phyloP scores from a whole-genome alignment of 805 yeast genomes.

The Pichia insulana region DNA sequence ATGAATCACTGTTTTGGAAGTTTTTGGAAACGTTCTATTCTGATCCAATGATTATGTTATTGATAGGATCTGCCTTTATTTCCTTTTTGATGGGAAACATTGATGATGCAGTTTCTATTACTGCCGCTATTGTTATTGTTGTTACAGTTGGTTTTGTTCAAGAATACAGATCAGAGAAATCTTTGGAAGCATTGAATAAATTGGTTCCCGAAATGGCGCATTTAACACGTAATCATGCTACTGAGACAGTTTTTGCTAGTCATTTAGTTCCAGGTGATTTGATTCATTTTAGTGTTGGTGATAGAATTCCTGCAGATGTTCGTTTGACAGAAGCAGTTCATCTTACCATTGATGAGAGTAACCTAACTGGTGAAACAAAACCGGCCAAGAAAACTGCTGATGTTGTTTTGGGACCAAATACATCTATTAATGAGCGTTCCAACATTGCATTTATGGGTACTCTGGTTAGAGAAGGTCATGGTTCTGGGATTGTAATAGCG shows the following conservation, averaged over 20 bases:
- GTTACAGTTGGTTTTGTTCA: conserved; percentile 97
- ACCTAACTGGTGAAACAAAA: conserved; percentile 88
- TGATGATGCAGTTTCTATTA: conserved; percentile 91
- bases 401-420: conserved; percentile 26
- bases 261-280: conserved; percentile 93
- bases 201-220: conserved; percentile 97
- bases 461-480: conserved; percentile 91
- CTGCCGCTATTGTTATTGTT: conserved; percentile 85
- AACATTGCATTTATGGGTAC: conserved; percentile 96
- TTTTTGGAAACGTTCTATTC: conserved; percentile 76
- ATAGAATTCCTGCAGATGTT: conserved; percentile 92
- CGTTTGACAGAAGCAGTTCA: conserved; percentile 74
- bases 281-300: conserved; percentile 86
- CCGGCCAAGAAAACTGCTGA: conserved; percentile 67
- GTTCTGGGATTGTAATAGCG: conserved; percentile 85
- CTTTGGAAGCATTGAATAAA: conserved; percentile 84
- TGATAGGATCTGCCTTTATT: conserved; percentile 83
- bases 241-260: conserved; percentile 77
- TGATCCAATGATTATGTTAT: conserved; percentile 80
- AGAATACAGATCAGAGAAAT: conserved; percentile 91
- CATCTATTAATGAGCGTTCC: conserved; percentile 46
- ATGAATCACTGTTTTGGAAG: conserved; percentile 61
- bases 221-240: conserved; percentile 70
- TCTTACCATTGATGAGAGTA: conserved; percentile 83
- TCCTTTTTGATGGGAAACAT: conserved; percentile 91